A percentile compares a stretch with the other conserved stretches of the same genome.
Evolutionary conservation across 2,329 filamentous ascomycete genomes (phyloP).

Genomic region (Penicillium sp.): DNA sequence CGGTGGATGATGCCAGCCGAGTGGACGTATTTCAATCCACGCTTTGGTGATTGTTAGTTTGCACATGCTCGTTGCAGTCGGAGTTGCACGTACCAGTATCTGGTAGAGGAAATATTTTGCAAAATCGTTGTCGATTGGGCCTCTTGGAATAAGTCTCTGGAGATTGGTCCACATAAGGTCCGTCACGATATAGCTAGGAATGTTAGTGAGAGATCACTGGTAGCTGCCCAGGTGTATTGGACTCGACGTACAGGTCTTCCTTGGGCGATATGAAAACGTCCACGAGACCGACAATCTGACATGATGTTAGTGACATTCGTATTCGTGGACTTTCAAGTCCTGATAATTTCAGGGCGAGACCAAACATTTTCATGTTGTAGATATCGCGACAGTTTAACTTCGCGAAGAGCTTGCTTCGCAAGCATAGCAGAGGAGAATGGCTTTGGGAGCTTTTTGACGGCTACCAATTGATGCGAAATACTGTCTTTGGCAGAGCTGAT

Average conservation of each 20-base stretch:
- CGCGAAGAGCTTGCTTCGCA: slow-evolving; percentile 34
- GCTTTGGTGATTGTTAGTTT: slow-evolving; percentile 51
- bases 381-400: slow-evolving; percentile 94
- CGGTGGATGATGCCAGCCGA: slow-evolving; percentile 96
- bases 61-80: slow-evolving; percentile 10
- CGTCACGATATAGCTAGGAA: slow-evolving; percentile 83
- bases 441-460: slow-evolving; percentile 1
- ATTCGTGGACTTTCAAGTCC: background rate
- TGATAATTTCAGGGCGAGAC: background rate
- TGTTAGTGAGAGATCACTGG: slow-evolving; percentile 1
- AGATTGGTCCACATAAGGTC: slow-evolving; percentile 94
- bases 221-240: background rate
- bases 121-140: slow-evolving; percentile 96
- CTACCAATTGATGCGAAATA: background rate
- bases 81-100: slow-evolving; percentile 67
- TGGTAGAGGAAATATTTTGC: slow-evolving; percentile 99
- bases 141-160: slow-evolving; percentile 84
- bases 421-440: slow-evolving; percentile 8
- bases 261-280: slow-evolving; percentile 99
- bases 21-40: slow-evolving; percentile 96
- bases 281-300: slow-evolving; percentile 86
- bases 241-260: slow-evolving; percentile 77
- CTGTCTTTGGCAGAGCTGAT: background rate
- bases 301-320: slow-evolving; percentile 16
- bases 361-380: slow-evolving; percentile 90